Evolutionary conservation across 306 rosid genomes (phyloP).

Genomic region (Cicer arietinum): DNA sequence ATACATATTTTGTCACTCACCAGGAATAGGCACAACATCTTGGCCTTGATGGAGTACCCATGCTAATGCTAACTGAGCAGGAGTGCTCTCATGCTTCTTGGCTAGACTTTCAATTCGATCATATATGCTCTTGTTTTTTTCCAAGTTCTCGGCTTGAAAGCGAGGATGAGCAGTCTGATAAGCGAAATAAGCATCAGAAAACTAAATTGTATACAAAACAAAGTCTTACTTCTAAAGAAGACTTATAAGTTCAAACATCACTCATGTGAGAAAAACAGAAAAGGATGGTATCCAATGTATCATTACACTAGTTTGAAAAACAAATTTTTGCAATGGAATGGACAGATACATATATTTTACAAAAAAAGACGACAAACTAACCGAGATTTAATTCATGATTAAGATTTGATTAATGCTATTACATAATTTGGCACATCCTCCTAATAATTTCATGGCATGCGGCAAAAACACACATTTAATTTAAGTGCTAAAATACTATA

Average conservation of each 20-base stretch:
- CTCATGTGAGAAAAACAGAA: not conserved
- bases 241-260: not conserved
- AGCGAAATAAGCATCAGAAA: slow-evolving; percentile 17
- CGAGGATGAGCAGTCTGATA: slow-evolving; percentile 58
- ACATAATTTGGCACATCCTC: not conserved
- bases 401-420: slow-evolving; percentile 1
- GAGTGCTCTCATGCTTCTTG: slow-evolving; percentile 53
- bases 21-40: slow-evolving; percentile 61
- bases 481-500: slow-evolving; percentile 32
- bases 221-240: not conserved
- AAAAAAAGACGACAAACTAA: not conserved
- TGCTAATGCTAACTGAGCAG: slow-evolving; percentile 72
- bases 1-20: slow-evolving; percentile 24
- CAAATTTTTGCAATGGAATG: not conserved
- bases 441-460: not conserved
- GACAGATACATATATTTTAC: not conserved
- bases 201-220: not conserved
- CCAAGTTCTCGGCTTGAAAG: slow-evolving; percentile 55
- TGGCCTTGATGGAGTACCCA: slow-evolving; percentile 77
- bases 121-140: slow-evolving; percentile 59
- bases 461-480: not conserved
- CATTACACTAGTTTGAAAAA: slow-evolving; percentile 14
- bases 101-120: slow-evolving; percentile 58
- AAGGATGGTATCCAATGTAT: not conserved
- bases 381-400: not conserved